Conservation (phyloP, 2,329 filamentous ascomycete genomes). For the Pseudocercospora crystallina region DNA sequence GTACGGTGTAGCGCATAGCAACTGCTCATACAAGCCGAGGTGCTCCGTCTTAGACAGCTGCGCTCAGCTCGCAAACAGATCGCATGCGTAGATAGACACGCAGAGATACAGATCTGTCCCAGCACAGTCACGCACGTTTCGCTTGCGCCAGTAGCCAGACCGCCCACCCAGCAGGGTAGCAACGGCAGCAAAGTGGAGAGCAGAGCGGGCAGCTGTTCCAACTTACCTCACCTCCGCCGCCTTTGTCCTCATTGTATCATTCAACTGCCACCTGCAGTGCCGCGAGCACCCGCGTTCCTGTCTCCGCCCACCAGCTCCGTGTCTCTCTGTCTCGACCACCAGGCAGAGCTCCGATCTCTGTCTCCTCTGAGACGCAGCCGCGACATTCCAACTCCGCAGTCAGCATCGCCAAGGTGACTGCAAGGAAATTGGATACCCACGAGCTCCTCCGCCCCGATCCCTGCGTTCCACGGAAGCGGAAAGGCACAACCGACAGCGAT, state of each 20-base stretch:
- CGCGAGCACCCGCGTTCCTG: conserved; percentile 6
- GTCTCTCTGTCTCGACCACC: not conserved
- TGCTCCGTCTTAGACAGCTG: not conserved
- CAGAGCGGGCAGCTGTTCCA: too few relatives aligned
- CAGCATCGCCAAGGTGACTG: conserved; percentile 1
- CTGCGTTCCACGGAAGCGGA: conserved; percentile 27
- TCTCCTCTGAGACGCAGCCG: not conserved
- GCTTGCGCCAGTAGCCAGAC: too few relatives aligned
- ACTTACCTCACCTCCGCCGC: too few relatives aligned
- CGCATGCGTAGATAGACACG: not conserved
- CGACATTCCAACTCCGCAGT: conserved; percentile 15
- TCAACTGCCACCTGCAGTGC: not conserved
- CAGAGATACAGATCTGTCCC: too few relatives aligned
- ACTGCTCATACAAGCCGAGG: not conserved
- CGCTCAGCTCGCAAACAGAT: not conserved
- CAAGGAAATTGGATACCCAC: conserved; percentile 22
- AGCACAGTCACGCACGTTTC: too few relatives aligned
- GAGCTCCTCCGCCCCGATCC: conserved; percentile 15
- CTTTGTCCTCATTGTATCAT: not conserved
- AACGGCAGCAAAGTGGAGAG: too few relatives aligned
- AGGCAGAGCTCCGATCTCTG: not conserved
- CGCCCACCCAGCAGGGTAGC: too few relatives aligned
- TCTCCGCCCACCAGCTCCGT: conserved; percentile 5
- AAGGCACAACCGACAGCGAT: conserved; percentile 16
- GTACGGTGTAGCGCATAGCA: too few relatives aligned